Evolutionary conservation across 2,329 filamentous ascomycete species (phyloP).

Genomic region (Graphilbum ipis-grandicollis): DNA sequence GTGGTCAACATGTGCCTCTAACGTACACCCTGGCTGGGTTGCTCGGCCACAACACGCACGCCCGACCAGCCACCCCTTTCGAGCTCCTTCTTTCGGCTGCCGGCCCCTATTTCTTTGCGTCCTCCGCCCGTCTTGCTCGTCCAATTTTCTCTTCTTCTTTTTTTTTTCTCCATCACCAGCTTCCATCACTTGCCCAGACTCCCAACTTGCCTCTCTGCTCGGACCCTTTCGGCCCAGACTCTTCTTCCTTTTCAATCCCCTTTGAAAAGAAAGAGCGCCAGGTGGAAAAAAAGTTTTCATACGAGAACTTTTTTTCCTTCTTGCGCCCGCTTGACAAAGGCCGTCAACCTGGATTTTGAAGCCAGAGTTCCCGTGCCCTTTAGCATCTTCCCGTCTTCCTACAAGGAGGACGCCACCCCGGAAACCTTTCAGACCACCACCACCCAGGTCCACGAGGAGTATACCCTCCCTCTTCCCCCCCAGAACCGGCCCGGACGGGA

Average conservation of each 20-base stretch:
- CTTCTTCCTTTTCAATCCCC: slow-evolving; percentile 16
- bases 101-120: slow-evolving; percentile 8
- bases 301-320: slow-evolving; percentile 43
- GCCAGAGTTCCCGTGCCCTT: slow-evolving; percentile 97
- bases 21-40: too few species aligned
- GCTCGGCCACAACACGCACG: not conserved
- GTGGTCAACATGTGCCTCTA: too few species aligned
- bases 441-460: slow-evolving; percentile 60
- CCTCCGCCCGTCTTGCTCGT: slow-evolving; percentile 3
- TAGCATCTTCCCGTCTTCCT: slow-evolving; percentile 84
- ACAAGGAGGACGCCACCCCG: slow-evolving; percentile 15
- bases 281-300: slow-evolving; percentile 18
- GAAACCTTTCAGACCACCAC: slow-evolving; percentile 16
- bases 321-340: slow-evolving; percentile 34
- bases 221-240: not conserved
- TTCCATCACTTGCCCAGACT: slow-evolving; percentile 1
- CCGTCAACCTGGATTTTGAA: slow-evolving; percentile 99
- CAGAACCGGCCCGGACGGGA: slow-evolving; percentile 88
- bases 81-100: not conserved
- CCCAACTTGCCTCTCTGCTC: not conserved
- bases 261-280: slow-evolving; percentile 23
- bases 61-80: slow-evolving; percentile 1
- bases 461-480: slow-evolving; percentile 57
- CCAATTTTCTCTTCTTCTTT: slow-evolving; percentile 12
- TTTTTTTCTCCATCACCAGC: slow-evolving; percentile 7